These are phyloP conservation scores for Porcisia hertigi DNA, from an alignment of 208 protist genomes.

Conservation along the genomic window DNA sequence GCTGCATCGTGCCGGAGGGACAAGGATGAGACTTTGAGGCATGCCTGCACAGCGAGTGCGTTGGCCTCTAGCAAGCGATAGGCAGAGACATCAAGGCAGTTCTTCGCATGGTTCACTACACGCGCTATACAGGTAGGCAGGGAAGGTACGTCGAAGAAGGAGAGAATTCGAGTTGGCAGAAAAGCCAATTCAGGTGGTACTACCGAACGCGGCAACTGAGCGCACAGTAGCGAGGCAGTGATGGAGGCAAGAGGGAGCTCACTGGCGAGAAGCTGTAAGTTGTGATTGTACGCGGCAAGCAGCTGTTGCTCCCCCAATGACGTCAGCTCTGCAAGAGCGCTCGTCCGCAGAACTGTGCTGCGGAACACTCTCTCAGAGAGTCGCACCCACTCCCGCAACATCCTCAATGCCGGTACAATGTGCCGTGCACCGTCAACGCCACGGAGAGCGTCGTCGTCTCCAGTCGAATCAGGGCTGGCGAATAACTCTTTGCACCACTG, in stretches of 20 bases:
- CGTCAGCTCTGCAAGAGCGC: neutral
- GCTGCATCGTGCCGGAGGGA: neutral
- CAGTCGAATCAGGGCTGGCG: neutral
- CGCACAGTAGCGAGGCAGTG: conserved; percentile 23
- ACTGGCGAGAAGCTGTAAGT: conserved; percentile 23
- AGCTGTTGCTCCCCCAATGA: neutral
- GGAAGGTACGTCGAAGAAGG: conserved; percentile 12
- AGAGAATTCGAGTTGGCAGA: conserved; percentile 22
- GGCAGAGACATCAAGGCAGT: conserved; percentile 23
- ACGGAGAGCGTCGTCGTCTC: too few species aligned
- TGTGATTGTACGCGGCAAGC: conserved; percentile 10
- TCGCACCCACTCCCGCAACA: conserved; percentile 14
- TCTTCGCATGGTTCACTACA: conserved; percentile 21
- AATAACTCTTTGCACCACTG: conserved; percentile 27
- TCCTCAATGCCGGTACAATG: neutral
- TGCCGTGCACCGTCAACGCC: neutral
- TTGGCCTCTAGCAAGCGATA: conserved; percentile 31
- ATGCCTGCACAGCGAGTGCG: conserved; percentile 16
- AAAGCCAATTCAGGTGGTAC: conserved; percentile 3
- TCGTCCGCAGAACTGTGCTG: conserved; percentile 3
- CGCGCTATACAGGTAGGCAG: conserved; percentile 1
- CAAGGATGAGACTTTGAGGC: neutral
- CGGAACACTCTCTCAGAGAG: conserved; percentile 19
- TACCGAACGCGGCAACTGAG: conserved; percentile 1
- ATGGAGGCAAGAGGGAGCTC: conserved; percentile 24